These are phyloP conservation scores for Candida tropicalis DNA, from an alignment of 1,139 yeast species.

Conservation along the genomic window DNA sequence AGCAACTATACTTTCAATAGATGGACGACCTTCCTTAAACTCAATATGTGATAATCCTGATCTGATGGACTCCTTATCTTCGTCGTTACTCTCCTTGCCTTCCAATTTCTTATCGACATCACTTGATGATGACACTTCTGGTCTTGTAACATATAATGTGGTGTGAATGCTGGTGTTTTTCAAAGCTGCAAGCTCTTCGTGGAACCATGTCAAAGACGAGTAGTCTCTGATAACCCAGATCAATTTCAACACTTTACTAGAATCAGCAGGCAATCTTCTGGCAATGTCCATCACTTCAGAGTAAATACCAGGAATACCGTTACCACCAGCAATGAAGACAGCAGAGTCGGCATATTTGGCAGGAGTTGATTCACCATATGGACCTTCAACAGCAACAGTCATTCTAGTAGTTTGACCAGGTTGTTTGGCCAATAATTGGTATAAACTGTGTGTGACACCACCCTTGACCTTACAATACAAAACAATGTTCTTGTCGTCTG, in stretches of 20 bases:
- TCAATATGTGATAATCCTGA: constrained; percentile 24
- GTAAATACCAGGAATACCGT: constrained; percentile 47
- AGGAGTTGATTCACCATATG: constrained; percentile 38
- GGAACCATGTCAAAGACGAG: constrained; percentile 51
- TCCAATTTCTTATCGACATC: constrained; percentile 5
- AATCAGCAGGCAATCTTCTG: constrained; percentile 43
- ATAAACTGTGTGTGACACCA: constrained; percentile 40
- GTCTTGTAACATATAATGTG: constrained; percentile 48
- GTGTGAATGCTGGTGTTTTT: constrained; percentile 32
- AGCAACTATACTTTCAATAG: constrained; percentile 24
- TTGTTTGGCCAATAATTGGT: constrained; percentile 28
- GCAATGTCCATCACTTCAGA: constrained; percentile 37
- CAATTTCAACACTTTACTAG: constrained; percentile 45
- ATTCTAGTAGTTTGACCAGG: constrained; percentile 30
- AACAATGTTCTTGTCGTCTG: constrained; percentile 19
- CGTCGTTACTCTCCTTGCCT: constrained; percentile 15
- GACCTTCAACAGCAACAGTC: constrained; percentile 42
- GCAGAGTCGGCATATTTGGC: constrained; percentile 35
- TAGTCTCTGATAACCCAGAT: constrained; percentile 56
- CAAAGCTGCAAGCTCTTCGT: constrained; percentile 46
- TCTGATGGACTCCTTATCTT: constrained; percentile 19
- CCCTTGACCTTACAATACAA: constrained; percentile 37
- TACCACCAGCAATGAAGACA: constrained; percentile 48
- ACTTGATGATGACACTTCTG: constrained; percentile 16
- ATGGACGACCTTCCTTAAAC: constrained; percentile 35